phyloP scores from a whole-genome alignment of 1,284 basidiomycete species.

The Gymnopus androsaceus region DNA sequence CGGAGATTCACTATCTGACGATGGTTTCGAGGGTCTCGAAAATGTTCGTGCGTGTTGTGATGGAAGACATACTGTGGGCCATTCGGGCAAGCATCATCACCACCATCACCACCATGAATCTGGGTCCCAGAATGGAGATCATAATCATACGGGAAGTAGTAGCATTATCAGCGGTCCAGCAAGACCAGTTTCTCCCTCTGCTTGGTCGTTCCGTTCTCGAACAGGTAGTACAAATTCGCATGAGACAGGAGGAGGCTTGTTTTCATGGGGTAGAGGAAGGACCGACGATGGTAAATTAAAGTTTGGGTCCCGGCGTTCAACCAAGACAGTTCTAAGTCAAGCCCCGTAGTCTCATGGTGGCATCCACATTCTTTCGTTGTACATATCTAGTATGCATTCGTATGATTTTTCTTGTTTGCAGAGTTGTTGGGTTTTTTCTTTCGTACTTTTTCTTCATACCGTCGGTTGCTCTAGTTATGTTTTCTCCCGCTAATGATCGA shows the following conservation, averaged over 20 bases:
- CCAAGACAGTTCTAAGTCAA: slow-evolving; percentile 15
- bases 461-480: slow-evolving; percentile 4
- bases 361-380: slow-evolving; percentile 10
- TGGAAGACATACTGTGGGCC: slow-evolving; percentile 83
- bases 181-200: slow-evolving; percentile 68
- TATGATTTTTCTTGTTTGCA: slow-evolving; percentile 2
- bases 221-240: slow-evolving; percentile 67
- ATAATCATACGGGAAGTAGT: slow-evolving; percentile 34
- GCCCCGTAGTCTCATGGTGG: slow-evolving; percentile 7
- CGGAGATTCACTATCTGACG: slow-evolving; percentile 73
- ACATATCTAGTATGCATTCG: slow-evolving; percentile 2
- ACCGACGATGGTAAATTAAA: slow-evolving; percentile 19
- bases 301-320: slow-evolving; percentile 19
- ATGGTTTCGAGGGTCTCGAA: slow-evolving; percentile 90
- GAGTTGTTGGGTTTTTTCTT: background rate
- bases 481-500: slow-evolving; percentile 11
- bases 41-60: slow-evolving; percentile 95
- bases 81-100: slow-evolving; percentile 57
- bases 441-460: background rate
- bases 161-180: slow-evolving; percentile 30
- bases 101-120: slow-evolving; percentile 41
- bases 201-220: slow-evolving; percentile 80
- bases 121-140: slow-evolving; percentile 34
- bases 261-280: slow-evolving; percentile 14
- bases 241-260: slow-evolving; percentile 50